Percentiles rank a stretch among this genome's conserved stretches.
Evolutionary conservation across 2,329 filamentous ascomycete species (phyloP).

Genomic region (Ceratocystis alfenasii): DNA sequence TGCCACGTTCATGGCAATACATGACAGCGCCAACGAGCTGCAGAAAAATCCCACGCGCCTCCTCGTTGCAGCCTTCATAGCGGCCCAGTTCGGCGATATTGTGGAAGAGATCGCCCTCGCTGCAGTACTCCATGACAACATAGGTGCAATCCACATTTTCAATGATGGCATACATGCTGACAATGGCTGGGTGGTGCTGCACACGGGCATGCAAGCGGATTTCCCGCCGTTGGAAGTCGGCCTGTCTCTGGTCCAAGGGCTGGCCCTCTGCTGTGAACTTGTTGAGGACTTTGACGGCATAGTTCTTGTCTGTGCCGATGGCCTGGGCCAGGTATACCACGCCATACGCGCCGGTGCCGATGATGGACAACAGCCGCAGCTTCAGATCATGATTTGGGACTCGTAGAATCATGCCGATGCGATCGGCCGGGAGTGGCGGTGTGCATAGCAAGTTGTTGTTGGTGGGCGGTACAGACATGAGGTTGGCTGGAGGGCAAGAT

Average conservation of each 20-base stretch:
- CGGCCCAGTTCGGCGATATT: slow-evolving; percentile 93
- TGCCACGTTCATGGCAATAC: slow-evolving; percentile 82
- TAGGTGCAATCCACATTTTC: slow-evolving; percentile 86
- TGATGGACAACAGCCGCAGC: slow-evolving; percentile 53
- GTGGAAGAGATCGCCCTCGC: slow-evolving; percentile 89
- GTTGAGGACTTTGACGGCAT: slow-evolving; percentile 94
- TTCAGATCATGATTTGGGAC: slow-evolving; percentile 52
- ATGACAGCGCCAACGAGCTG: slow-evolving; percentile 95
- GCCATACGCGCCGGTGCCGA: slow-evolving; percentile 91
- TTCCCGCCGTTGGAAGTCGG: slow-evolving; percentile 83
- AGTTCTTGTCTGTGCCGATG: slow-evolving; percentile 65
- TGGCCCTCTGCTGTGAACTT: slow-evolving; percentile 64
- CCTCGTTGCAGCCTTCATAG: slow-evolving; percentile 82
- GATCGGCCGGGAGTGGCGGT: background rate
- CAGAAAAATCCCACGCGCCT: slow-evolving; percentile 78
- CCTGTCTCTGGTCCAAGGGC: slow-evolving; percentile 69
- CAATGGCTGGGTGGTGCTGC: slow-evolving; percentile 81
- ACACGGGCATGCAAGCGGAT: slow-evolving; percentile 84
- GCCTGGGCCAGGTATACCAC: slow-evolving; percentile 88
- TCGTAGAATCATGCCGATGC: background rate
- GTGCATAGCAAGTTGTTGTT: background rate
- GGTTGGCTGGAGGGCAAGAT: background rate
- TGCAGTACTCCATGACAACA: slow-evolving; percentile 93
- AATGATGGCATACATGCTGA: slow-evolving; percentile 87
- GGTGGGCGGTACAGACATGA: background rate